phyloP scores from a whole-genome alignment of 139 green algal species.

The Raphidocelis subcapitata region DNA sequence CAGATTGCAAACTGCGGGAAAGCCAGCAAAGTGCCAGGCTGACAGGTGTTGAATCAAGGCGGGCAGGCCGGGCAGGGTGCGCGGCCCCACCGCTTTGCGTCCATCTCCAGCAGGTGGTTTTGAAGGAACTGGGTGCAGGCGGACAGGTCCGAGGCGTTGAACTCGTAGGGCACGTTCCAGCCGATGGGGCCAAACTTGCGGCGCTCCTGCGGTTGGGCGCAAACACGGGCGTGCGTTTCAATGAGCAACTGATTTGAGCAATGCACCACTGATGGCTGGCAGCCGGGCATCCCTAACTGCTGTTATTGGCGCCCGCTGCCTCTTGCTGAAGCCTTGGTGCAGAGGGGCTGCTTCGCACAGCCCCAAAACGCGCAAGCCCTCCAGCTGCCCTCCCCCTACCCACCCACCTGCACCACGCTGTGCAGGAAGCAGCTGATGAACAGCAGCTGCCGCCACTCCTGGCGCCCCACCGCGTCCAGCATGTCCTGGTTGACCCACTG shows the following conservation, averaged over 20 bases:
- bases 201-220: slow-evolving; percentile 68
- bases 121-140: slow-evolving; percentile 89
- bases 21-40: too few species aligned
- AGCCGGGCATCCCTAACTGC: too few species aligned
- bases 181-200: slow-evolving; percentile 94
- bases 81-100: slow-evolving; percentile 72
- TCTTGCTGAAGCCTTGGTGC: too few species aligned
- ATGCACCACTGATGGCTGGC: too few species aligned
- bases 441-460: slow-evolving; percentile 92
- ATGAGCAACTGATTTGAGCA: too few species aligned
- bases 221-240: slow-evolving; percentile 8
- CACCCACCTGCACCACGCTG: slow-evolving; percentile 50
- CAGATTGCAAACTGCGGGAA: too few species aligned
- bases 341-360: too few species aligned
- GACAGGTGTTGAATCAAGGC: too few species aligned
- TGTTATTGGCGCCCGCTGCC: too few species aligned
- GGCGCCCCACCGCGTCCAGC: slow-evolving; percentile 75
- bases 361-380: not conserved
- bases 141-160: slow-evolving; percentile 88
- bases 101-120: slow-evolving; percentile 95
- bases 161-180: slow-evolving; percentile 98
- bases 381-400: not conserved
- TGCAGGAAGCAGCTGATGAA: slow-evolving; percentile 94
- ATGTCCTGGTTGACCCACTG: slow-evolving; percentile 89
- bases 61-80: too few species aligned